Percentiles rank a stretch among this genome's conserved stretches.
phyloP scores from a whole-genome alignment of 176 grass and related monocot species.

The Pharus latifolius region DNA sequence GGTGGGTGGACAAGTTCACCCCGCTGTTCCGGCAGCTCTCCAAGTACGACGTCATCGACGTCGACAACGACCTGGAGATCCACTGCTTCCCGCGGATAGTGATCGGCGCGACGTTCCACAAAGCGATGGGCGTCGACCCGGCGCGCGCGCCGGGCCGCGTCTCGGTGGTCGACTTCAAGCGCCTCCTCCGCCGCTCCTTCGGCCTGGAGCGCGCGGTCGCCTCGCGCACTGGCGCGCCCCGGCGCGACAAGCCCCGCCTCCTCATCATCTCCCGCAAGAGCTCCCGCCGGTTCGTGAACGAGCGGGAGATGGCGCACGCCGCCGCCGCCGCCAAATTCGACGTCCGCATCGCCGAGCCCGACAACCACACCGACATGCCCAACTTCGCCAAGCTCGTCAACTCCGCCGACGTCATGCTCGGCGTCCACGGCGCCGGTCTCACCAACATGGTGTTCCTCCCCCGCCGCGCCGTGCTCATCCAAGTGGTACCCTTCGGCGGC shows the following conservation, averaged over 20 bases:
- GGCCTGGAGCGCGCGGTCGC: constrained; percentile 54
- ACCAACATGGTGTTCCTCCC: constrained; percentile 71
- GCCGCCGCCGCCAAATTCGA: constrained; percentile 37
- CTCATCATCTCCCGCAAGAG: constrained; percentile 68
- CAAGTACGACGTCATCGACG: constrained; percentile 59
- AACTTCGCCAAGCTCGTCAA: constrained; percentile 57
- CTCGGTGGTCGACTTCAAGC: constrained; percentile 63
- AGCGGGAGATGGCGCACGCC: constrained; percentile 50
- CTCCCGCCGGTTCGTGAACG: constrained; percentile 44
- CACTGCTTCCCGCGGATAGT: constrained; percentile 63
- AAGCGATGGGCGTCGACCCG: constrained; percentile 55
- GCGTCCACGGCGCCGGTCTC: constrained; percentile 62
- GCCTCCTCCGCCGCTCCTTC: constrained; percentile 47
- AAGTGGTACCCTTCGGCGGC: constrained; percentile 54
- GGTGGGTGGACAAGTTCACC: constrained; percentile 78
- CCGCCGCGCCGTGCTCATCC: constrained; percentile 47
- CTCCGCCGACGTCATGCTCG: constrained; percentile 65
- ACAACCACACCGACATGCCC: constrained; percentile 28
- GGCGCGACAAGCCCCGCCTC: constrained; percentile 21
- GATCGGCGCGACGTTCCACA: constrained; percentile 63
- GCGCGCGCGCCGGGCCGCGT: constrained; percentile 4
- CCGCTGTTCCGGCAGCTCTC: constrained; percentile 60
- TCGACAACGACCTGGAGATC: constrained; percentile 57
- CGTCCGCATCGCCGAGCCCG: constrained; percentile 50
- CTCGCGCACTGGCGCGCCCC: constrained; percentile 19